A percentile compares a stretch with the other conserved stretches of the same genome.
phyloP scores from a whole-genome alignment of 352 stramenopile species.

The Phytophthora pluvialis region DNA sequence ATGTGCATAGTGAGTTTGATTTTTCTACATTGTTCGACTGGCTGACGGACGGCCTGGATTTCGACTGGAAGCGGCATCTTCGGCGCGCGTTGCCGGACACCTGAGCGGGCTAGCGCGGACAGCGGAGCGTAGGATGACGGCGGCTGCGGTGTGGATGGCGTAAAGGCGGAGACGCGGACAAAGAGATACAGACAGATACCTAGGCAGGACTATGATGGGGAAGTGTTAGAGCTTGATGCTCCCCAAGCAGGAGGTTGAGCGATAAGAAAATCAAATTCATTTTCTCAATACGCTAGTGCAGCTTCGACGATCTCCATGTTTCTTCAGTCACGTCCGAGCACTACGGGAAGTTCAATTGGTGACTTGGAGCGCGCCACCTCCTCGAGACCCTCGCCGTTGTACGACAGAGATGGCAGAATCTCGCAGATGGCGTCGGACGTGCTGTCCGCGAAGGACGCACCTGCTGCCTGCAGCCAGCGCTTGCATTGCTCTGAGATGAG shows the following conservation, averaged over 20 bases:
- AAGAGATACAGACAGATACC: constrained; percentile 1
- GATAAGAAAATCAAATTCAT: constrained; percentile 36
- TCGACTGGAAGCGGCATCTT: constrained; percentile 23
- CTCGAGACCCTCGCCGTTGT: constrained; percentile 83
- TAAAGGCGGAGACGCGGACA: constrained; percentile 6
- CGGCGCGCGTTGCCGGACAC: background rate
- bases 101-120: constrained; percentile 19
- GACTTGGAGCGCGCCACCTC: constrained; percentile 41
- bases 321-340: constrained; percentile 28
- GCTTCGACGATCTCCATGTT: constrained; percentile 1
- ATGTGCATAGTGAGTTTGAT: constrained; percentile 46
- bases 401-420: constrained; percentile 81
- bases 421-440: constrained; percentile 59
- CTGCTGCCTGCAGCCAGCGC: constrained; percentile 64
- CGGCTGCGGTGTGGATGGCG: constrained; percentile 19
- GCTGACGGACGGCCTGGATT: constrained; percentile 26
- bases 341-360: constrained; percentile 48
- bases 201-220: constrained; percentile 11
- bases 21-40: constrained; percentile 45
- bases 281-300: constrained; percentile 16
- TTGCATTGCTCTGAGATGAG: constrained; percentile 67
- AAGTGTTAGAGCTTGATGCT: constrained; percentile 33
- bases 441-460: constrained; percentile 44
- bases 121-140: constrained; percentile 29
- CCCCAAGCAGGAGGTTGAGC: constrained; percentile 34